These are phyloP conservation scores for Scedosporium apiospermum DNA, from an alignment of 2,329 filamentous ascomycete genomes.

Conservation along the genomic window DNA sequence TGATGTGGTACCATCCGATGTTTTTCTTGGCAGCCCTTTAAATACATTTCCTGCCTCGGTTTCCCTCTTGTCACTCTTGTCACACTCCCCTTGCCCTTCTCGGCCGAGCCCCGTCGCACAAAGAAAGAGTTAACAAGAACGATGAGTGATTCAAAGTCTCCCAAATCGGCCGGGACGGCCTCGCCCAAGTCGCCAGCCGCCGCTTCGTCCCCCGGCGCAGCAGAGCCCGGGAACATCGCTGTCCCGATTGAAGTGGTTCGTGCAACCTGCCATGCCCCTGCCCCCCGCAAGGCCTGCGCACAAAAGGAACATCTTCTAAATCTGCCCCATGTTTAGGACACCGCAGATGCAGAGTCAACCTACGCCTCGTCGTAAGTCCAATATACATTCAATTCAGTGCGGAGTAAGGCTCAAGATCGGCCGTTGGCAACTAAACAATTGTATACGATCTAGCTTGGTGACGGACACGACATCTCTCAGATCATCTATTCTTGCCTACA, in stretches of 20 bases:
- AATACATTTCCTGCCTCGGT: too few species aligned
- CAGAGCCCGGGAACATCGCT: background rate
- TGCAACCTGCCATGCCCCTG: too few species aligned
- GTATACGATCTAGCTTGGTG: background rate
- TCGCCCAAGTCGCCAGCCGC: background rate
- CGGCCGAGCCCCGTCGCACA: too few species aligned
- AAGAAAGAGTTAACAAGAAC: too few species aligned
- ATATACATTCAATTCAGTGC: background rate
- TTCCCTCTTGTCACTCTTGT: too few species aligned
- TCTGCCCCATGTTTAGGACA: background rate
- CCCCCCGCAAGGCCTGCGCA: background rate
- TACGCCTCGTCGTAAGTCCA: background rate
- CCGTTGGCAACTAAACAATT: too few species aligned
- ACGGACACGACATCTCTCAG: conserved; percentile 20
- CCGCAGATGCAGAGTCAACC: background rate
- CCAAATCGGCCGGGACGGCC: background rate
- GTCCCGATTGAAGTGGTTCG: background rate
- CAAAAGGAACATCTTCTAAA: background rate
- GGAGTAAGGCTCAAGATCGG: background rate
- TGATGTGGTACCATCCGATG: too few species aligned
- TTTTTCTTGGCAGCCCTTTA: too few species aligned
- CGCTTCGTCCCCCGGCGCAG: background rate
- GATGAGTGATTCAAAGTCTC: background rate
- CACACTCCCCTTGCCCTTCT: too few species aligned
- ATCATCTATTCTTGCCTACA: conserved; percentile 32